Conservation (phyloP, 2,329 filamentous ascomycete species). For the Hypoxylon sp. region DNA sequence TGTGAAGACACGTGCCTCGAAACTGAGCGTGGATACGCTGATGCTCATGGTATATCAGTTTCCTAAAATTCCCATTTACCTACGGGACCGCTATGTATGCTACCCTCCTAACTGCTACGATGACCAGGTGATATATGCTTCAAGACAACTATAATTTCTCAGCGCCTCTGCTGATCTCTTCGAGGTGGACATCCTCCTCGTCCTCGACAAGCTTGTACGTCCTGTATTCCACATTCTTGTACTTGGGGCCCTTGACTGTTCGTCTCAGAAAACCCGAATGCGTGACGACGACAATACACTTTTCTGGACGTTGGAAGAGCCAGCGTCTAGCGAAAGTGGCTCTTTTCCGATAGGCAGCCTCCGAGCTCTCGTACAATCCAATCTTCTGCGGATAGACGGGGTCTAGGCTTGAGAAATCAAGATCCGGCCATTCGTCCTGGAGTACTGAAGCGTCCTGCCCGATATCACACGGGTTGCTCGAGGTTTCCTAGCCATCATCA, state of each 20-base stretch:
- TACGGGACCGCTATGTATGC: neutral
- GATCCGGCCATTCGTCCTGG: slow-evolving; percentile 42
- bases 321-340: slow-evolving; percentile 41
- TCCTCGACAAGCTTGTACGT: slow-evolving; percentile 37
- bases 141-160: slow-evolving; percentile 1
- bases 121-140: neutral
- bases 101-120: neutral
- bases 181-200: slow-evolving; percentile 29
- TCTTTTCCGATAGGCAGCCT: slow-evolving; percentile 40
- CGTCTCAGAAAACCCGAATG: slow-evolving; percentile 45
- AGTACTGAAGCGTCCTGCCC: slow-evolving; percentile 37
- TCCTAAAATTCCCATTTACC: neutral
- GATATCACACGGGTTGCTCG: slow-evolving; percentile 45
- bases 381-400: slow-evolving; percentile 45
- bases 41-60: neutral
- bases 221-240: slow-evolving; percentile 43
- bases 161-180: slow-evolving; percentile 23
- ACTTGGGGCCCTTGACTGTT: slow-evolving; percentile 41
- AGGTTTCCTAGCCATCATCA: slow-evolving; percentile 42
- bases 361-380: slow-evolving; percentile 43
- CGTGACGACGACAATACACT: slow-evolving; percentile 45
- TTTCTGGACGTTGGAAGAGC: slow-evolving; percentile 42
- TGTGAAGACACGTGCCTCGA: neutral
- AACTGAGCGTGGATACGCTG: neutral
- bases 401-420: slow-evolving; percentile 45